Conservation (phyloP, 1,284 basidiomycete genomes). For the Rhodotorula sp. region DNA sequence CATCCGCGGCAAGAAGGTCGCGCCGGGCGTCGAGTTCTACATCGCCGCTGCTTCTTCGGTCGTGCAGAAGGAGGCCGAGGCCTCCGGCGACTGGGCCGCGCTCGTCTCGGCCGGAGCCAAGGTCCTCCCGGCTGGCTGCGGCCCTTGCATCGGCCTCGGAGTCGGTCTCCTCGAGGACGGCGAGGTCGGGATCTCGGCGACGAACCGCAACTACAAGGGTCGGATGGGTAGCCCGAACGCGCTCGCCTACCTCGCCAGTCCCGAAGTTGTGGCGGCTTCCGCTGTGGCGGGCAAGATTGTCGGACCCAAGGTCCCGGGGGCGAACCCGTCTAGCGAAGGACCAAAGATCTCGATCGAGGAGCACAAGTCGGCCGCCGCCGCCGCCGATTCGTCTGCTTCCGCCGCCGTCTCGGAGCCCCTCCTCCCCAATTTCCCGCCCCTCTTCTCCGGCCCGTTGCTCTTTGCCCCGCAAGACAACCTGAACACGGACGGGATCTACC, state of each 20-base stretch:
- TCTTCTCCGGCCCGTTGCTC: conserved; percentile 78
- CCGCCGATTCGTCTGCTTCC: conserved; percentile 33
- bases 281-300: conserved; percentile 89
- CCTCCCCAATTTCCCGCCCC: conserved; percentile 74
- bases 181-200: conserved; percentile 92
- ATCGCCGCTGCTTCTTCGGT: conserved; percentile 89
- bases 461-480: conserved; percentile 97
- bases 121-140: conserved; percentile 90
- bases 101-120: conserved; percentile 85
- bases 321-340: conserved; percentile 56
- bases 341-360: conserved; percentile 53
- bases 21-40: conserved; percentile 92
- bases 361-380: conserved; percentile 41
- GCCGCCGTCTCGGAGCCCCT: conserved; percentile 59
- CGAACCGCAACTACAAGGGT: conserved; percentile 98
- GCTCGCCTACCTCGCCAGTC: conserved; percentile 90
- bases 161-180: conserved; percentile 90
- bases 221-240: conserved; percentile 96
- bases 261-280: conserved; percentile 93
- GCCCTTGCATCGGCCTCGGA: conserved; percentile 95
- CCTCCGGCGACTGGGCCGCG: conserved; percentile 80
- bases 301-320: conserved; percentile 59
- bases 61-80: conserved; percentile 87
- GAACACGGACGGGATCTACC: conserved; percentile 98
- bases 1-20: conserved; percentile 77